These are phyloP conservation scores for Achlya hypogyna DNA, from an alignment of 352 stramenopile genomes.

Conservation along the genomic window DNA sequence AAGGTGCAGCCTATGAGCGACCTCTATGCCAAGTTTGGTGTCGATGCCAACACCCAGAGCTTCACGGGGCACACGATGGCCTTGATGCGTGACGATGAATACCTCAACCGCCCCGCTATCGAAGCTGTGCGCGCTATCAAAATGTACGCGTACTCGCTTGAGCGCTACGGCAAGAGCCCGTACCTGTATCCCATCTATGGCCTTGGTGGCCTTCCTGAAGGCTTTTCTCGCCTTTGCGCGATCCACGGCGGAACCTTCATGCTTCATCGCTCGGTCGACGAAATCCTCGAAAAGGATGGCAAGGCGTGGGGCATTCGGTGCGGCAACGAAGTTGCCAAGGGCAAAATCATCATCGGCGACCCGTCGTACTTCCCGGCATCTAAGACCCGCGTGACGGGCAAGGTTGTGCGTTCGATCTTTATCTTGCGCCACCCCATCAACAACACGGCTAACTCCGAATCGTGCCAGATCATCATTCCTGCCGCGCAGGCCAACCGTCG, in stretches of 20 bases:
- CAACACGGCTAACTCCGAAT: constrained; percentile 95
- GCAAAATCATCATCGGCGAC: constrained; percentile 97
- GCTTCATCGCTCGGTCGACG: constrained; percentile 94
- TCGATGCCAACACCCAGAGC: constrained; percentile 96
- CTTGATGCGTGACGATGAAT: constrained; percentile 90
- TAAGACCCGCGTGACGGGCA: constrained; percentile 89
- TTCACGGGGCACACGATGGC: constrained; percentile 99
- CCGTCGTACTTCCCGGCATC: constrained; percentile 95
- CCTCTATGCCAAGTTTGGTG: constrained; percentile 97
- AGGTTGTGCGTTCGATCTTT: constrained; percentile 98
- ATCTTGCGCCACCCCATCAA: constrained; percentile 98
- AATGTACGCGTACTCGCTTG: constrained; percentile 97
- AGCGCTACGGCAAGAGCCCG: constrained; percentile 93
- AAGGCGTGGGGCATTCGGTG: constrained; percentile 89
- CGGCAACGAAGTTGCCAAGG: constrained; percentile 94
- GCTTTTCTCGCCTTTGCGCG: constrained; percentile 97
- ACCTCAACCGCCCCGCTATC: constrained; percentile 81
- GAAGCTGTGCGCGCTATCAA: constrained; percentile 94
- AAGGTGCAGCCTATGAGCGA: constrained; percentile 96
- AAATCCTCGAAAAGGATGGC: constrained; percentile 88
- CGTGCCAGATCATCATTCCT: constrained; percentile 98
- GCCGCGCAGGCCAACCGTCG: constrained; percentile 90
- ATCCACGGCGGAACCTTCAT: constrained; percentile 99
- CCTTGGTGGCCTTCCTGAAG: constrained; percentile 95
- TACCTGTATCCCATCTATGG: constrained; percentile 99